Base-by-base conservation (phyloP, 257 asterid genomes). In the Parsonsia alboflavescens region DNA sequence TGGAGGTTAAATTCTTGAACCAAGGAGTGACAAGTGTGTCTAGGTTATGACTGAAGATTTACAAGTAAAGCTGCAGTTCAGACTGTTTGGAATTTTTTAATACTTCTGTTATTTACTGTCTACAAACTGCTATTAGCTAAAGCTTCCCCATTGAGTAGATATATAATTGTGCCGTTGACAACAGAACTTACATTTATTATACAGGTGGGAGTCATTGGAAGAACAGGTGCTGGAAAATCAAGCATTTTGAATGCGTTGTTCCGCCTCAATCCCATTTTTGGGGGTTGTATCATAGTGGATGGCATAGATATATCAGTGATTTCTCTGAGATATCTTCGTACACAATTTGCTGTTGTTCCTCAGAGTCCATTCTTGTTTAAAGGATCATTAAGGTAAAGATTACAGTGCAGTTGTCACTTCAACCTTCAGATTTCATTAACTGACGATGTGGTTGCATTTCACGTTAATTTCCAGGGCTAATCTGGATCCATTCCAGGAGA, bases 181-280 rank as follows among this genome's bases (percentile, higher is more conserved):
- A 24, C 45, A 24, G 21, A 24, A 53, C 24, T 21, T 42, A 17
- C n/a, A 9, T 56, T 49, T 10, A 49, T 49, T 75, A 67, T 59
- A 67, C 84, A 93, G 98, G 98, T 90, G 73, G 98, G 97, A 69
- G 80, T 93, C 75, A 88, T 93, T 78, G 98, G 98, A 80, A 85
- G 98, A 84, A 93, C 98, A 7, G 98, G 98, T 28, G 98, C 98
- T 52, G 98, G 98, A 62, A 93, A 93, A 82, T 93, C 98, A 49
- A 93, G 98, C 72, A 86, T 93, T 80, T 83, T 93, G 87, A 93
- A 90, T 59, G 94, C 82, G 54, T 70, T 93, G 67, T 93, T 93
- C 79, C 95, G 96, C 75, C 93, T 93, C 76, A 90, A 91, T 84
- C 89, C 88, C 17, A 75, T 89, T 70, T 82, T 84, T 52, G 80